Evolutionary conservation across 805 yeast species (phyloP), one percentile per base, ranked within the genome.

Genomic region (Candida broadrunensis): DNA sequence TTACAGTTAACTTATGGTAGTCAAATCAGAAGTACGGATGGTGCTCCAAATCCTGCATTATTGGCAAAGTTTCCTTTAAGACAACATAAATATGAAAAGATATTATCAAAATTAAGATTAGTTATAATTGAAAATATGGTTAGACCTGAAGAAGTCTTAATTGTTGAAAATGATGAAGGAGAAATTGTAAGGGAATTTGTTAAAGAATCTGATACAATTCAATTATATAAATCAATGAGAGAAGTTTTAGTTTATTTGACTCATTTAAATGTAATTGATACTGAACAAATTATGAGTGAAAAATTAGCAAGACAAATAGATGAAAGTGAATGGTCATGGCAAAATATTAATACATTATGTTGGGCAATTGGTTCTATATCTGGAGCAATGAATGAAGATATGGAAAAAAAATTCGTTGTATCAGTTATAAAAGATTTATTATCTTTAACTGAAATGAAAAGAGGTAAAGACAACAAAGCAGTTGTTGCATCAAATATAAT

Each of bases 361-460:
- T 93, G 99, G 99, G 99, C 99, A 9, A 93, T 93, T 62, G 99
- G 99, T 47, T 91, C 98, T 13, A 93, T 93, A 44, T 88, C 97
- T 2, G 98, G 99, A 59, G 87, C 99, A 1, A 93, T 93, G 99
- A 89, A 87, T 59, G 98, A 93, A 68, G 96, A 89, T 51, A 85
- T 91, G 79, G 99, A 93, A 61, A 93, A 90, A 67, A 78, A 93
- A 54, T 93, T 93, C 60, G 75, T 93, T 49, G 97, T 93, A 31
- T 78, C 88, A 13, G 97, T 93, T 24, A 91, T 93, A 52, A 93
- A 88, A 65, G 97, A 91, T 59, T 72, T 93, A 50, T 74, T 93
- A 47, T 86, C 93, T 0, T 76, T 93, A 50, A 93, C 99, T 4
- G 98, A 91, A 59, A 85, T 86, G 85, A 93, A 90, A 68, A 80